These are phyloP conservation scores for Raffaelea arxii DNA, from an alignment of 2,329 filamentous ascomycete genomes.

Conservation along the genomic window DNA sequence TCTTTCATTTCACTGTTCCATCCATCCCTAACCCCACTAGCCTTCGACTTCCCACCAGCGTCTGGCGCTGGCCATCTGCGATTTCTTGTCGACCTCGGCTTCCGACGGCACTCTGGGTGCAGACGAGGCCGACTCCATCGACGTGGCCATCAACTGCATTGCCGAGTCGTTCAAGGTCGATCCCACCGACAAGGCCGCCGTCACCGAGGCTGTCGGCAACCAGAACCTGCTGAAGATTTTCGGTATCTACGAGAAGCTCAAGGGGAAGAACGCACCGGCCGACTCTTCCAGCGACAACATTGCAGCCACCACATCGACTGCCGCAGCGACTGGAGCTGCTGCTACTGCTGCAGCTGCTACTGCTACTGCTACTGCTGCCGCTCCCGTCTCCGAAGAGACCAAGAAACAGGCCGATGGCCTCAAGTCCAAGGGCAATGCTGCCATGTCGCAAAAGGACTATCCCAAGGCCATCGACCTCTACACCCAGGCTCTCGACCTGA, in stretches of 20 bases:
- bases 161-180: slow-evolving; percentile 93
- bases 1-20: too few relatives aligned
- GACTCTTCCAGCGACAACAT: slow-evolving; percentile 28
- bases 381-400: slow-evolving; percentile 37
- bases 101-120: slow-evolving; percentile 79
- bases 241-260: slow-evolving; percentile 91
- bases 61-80: slow-evolving; percentile 92
- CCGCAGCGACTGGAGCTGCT: slow-evolving; percentile 26
- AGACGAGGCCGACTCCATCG: slow-evolving; percentile 88
- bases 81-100: slow-evolving; percentile 79
- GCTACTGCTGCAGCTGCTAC: slow-evolving; percentile 28
- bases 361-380: slow-evolving; percentile 19
- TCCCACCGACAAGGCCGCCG: slow-evolving; percentile 61
- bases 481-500: slow-evolving; percentile 71
- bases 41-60: slow-evolving; percentile 58
- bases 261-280: slow-evolving; percentile 42
- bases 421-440: slow-evolving; percentile 85
- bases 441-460: slow-evolving; percentile 95
- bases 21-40: slow-evolving; percentile 16
- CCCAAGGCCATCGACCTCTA: slow-evolving; percentile 72
- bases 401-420: slow-evolving; percentile 78
- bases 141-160: slow-evolving; percentile 91
- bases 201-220: slow-evolving; percentile 68
- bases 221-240: slow-evolving; percentile 90
- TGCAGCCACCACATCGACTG: slow-evolving; percentile 25